Base-by-base conservation (phyloP, 106 monocot species). In the Agapanthus africanus region DNA sequence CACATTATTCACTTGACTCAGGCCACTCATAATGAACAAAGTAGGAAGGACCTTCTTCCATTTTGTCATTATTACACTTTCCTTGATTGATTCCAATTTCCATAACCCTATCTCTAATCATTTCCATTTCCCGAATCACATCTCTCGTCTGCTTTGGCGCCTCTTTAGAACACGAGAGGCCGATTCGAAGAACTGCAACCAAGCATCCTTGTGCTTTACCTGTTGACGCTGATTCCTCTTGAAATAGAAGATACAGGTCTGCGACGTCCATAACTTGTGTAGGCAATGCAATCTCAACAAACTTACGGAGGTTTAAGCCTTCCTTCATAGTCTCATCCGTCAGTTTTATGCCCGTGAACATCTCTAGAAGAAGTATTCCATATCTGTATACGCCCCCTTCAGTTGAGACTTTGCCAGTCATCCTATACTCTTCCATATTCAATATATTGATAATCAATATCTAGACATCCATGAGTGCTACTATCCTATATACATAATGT, bases 381-480 rank as follows among this genome's bases (percentile, higher is more conserved):
- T 69, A 79, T 42, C 74, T 78, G 37, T 85, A 86, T 5, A 75
- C 74, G 75, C 82, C 85, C 1, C 85, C 81, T 37, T 49, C 25
- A 4, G 27, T 46, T 4, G 81, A 76, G 22, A 70, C 40, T 32
- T 27, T 16, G 10, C n/a, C 33, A 7, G 65, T 73, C 60, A 76
- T 41, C 0, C 75, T 81, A 66, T 85, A 81, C 49, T 85, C 78
- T 81, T 28, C 26, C 30, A 57, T 14, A n/a, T n/a, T n/a, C n/a
- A n/a, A n/a, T n/a, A n/a, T n/a, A n/a, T n/a, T n/a, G n/a, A n/a
- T n/a, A n/a, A n/a, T n/a, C n/a, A n/a, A n/a, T n/a, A n/a, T n/a
- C n/a, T n/a, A n/a, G n/a, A n/a, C n/a, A n/a, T n/a, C n/a, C n/a
- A n/a, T n/a, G n/a, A n/a, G n/a, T n/a, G n/a, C n/a, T n/a, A n/a